Base-by-base conservation (phyloP, 352 stramenopile species). In the Globisporangium spinosum region DNA sequence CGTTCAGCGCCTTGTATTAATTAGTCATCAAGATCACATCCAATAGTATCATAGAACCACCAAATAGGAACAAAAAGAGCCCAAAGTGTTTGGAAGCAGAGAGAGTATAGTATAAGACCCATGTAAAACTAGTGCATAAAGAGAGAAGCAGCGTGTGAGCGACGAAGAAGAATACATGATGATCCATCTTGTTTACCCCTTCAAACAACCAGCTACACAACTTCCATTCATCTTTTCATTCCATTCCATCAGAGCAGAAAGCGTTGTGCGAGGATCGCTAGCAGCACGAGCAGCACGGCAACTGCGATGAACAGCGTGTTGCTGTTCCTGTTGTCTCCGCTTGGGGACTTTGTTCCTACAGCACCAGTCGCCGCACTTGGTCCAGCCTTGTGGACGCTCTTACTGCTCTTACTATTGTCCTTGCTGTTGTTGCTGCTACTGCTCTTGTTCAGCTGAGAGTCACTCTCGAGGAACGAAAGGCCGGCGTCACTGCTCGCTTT, bases 1-100 rank as follows among this genome's bases (percentile, higher is more conserved):
- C 84, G 3, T 92, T 90, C 69, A 92, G 84, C 45, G 83, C 83
- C 51, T 78, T 91, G 67, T 92, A 92, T 74, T 92, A 88, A 62
- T 49, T 49, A 51, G 32, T 17, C 3, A 6, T 20, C 25, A 7
- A 55, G 43, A 12, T 17, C 29, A 47, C 49, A 25, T 25, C 23
- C 13, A 45, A 65, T 65, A 70, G 65, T 70, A 70, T 9, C 43
- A 58, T 65, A 65, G 69, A 64, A 40, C 15, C 34, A 40, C 56
- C 34, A 5, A 68, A 64, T 53, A 70, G 68, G 71, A 67, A 61
- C 58, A 70, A 38, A 29, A 17, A 51, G 17, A 7, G 17, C 15
- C 43, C 43, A 51, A 49, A 49, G 43, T 51, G 17, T 51, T 51
- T 51, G 43, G 12, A 32, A 57, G 8, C 67, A 70, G 27, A 51